A percentile compares a stretch with the other conserved stretches of the same genome.
Evolutionary conservation across 139 green algal genomes (phyloP).

Genomic region (Asterochloris erici): DNA sequence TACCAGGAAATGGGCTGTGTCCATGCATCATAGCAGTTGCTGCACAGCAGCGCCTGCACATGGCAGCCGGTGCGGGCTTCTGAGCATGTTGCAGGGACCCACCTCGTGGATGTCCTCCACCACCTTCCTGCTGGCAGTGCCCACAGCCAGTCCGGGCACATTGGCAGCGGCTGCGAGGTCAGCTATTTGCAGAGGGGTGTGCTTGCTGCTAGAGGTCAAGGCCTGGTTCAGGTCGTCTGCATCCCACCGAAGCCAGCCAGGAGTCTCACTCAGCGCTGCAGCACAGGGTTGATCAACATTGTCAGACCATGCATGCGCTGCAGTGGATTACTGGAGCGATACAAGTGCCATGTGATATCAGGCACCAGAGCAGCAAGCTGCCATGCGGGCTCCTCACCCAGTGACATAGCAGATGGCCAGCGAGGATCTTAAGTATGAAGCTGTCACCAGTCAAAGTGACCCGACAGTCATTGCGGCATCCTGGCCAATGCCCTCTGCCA

Average conservation of each 20-base stretch:
- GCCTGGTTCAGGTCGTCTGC: constrained; percentile 30
- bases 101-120: neutral
- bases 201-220: constrained; percentile 19
- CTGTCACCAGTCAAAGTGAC: no score
- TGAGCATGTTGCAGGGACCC: neutral
- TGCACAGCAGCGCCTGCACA: neutral
- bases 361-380: no score
- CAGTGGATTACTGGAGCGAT: no score
- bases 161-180: constrained; percentile 25
- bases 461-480: no score
- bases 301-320: neutral
- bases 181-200: constrained; percentile 8
- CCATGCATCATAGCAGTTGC: neutral
- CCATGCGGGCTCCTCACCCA: no score
- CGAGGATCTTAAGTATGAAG: no score
- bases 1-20: no score
- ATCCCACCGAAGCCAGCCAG: constrained; percentile 35
- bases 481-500: no score
- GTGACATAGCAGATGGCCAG: no score
- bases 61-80: neutral
- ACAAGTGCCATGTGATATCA: no score
- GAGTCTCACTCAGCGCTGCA: constrained; percentile 17
- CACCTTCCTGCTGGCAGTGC: neutral
- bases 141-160: constrained; percentile 14
- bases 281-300: constrained; percentile 21